Base-by-base conservation (phyloP, 805 yeast species). In the Metschnikowia henanensis region DNA sequence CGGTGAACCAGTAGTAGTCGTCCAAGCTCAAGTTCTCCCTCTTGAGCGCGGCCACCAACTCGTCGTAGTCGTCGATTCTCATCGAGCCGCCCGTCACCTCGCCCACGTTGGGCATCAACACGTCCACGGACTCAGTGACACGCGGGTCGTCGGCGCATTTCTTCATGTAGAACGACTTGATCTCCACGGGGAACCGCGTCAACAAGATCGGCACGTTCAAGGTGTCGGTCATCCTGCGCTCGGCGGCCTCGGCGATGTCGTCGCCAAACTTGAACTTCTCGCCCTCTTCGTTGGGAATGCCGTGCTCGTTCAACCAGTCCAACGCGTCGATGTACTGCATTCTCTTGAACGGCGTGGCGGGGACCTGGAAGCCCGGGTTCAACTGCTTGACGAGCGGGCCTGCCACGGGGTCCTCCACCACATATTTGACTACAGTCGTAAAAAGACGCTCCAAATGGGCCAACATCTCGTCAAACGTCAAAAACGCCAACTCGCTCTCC, bases 171-270 rank as follows among this genome's bases (percentile, higher is more conserved):
- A 94, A 94, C 5, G 98, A 89, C 71, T 94, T 94, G 75, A 94
- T 88, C 68, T 85, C 97, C 40, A 89, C 88, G 41, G 99, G 99
- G 92, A 94, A 94, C 60, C 91, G 80, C 44, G 82, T 92, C 66
- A 94, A 82, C 56, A 94, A 77, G 57, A 94, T 91, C 53, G 99
- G 99, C 52, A 79, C 86, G 62, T 91, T 91, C 66, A 94, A 85
- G 47, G 87, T 79, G 66, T 94, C 99, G 26, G 96, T 89, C 99
- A 94, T 94, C 70, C 84, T 87, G 67, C 99, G 87, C 79, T 94
- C 99, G 47, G 97, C 99, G 44, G 99, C 99, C 74, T 94, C 99
- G 49, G 98, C 97, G 53, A 94, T 94, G 67, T 94, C 99, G 64
- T 94, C 99, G 67, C 99, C 99, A 57, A 94, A 94, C 70, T 85